Conservation (phyloP, 768 basidiomycete genomes). For the Trametes meyenii region DNA sequence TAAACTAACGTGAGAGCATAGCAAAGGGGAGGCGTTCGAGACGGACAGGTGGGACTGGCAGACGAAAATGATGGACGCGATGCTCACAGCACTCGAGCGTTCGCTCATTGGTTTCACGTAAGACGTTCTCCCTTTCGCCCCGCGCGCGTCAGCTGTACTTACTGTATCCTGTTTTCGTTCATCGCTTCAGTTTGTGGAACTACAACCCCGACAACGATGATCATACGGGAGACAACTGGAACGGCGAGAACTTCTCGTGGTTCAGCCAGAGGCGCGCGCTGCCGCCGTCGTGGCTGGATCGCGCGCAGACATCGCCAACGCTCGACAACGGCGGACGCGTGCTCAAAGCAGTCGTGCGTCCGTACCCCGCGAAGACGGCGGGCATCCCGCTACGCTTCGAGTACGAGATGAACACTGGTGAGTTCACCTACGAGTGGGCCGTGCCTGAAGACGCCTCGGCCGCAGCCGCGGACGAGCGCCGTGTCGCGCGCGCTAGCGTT, state of each 20-base stretch:
- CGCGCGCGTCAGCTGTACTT: not conserved
- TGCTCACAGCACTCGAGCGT: conserved; percentile 81
- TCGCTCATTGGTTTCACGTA: conserved; percentile 85
- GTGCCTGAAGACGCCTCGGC: conserved; percentile 36
- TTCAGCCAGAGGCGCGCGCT: conserved; percentile 68
- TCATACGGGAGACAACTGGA: conserved; percentile 83
- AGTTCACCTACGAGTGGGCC: conserved; percentile 67
- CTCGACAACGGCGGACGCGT: conserved; percentile 86
- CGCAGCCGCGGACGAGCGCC: conserved; percentile 2
- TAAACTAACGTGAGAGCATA: conserved; percentile 32
- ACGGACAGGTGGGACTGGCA: conserved; percentile 83
- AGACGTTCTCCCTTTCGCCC: conserved; percentile 36
- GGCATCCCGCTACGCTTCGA: conserved; percentile 76
- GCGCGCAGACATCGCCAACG: conserved; percentile 63
- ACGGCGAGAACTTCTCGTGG: conserved; percentile 97
- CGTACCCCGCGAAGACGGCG: conserved; percentile 89
- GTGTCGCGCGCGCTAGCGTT: conserved; percentile 23
- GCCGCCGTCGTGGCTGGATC: conserved; percentile 55
- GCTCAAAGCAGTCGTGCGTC: conserved; percentile 78
- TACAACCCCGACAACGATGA: conserved; percentile 92
- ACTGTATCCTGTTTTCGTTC: not conserved
- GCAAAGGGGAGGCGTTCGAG: conserved; percentile 69
- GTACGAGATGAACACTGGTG: conserved; percentile 78
- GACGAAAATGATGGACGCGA: conserved; percentile 90
- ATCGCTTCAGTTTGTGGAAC: conserved; percentile 78